A percentile compares a stretch with the other conserved stretches of the same genome.
These are phyloP conservation scores for Microbotryum scabiosae DNA, from an alignment of 1,284 basidiomycete species.

Conservation along the genomic window DNA sequence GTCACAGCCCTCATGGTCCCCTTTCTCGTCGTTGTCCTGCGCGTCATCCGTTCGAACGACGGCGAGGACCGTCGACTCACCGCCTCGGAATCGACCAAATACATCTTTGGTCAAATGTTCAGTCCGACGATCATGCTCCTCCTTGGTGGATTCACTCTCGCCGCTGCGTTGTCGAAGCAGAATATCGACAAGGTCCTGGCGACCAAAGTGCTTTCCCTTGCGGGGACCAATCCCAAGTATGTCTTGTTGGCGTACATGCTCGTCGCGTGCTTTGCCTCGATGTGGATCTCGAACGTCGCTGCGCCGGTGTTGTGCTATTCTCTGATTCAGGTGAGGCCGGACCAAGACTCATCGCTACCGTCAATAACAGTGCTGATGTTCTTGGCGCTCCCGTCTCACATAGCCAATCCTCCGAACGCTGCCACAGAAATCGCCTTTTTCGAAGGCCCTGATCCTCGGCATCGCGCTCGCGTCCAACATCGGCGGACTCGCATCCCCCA, in stretches of 20 bases:
- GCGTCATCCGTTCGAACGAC: slow-evolving; percentile 64
- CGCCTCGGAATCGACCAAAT: slow-evolving; percentile 71
- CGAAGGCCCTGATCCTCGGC: slow-evolving; percentile 83
- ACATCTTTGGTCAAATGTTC: slow-evolving; percentile 55
- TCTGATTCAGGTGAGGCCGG: slow-evolving; percentile 66
- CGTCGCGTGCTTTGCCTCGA: slow-evolving; percentile 94
- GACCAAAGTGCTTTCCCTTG: slow-evolving; percentile 80
- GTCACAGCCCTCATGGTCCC: slow-evolving; percentile 89
- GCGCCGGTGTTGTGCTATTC: slow-evolving; percentile 96
- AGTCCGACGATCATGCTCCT: slow-evolving; percentile 93
- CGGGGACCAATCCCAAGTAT: slow-evolving; percentile 74
- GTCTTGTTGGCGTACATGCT: slow-evolving; percentile 93
- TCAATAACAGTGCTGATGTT: not conserved
- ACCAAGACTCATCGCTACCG: no score
- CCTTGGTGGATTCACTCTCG: slow-evolving; percentile 90
- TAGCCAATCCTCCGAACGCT: slow-evolving; percentile 90
- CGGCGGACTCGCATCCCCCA: slow-evolving; percentile 48
- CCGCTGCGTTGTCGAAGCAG: slow-evolving; percentile 94
- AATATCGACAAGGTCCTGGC: slow-evolving; percentile 91
- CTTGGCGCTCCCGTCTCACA: not conserved
- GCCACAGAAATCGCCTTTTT: slow-evolving; percentile 78
- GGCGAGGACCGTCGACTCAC: slow-evolving; percentile 52
- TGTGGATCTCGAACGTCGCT: slow-evolving; percentile 99
- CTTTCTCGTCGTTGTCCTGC: slow-evolving; percentile 74
- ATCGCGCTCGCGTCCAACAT: slow-evolving; percentile 97